phyloP scores from a whole-genome alignment of 306 rosid genomes.

The Acacia acuminata region DNA sequence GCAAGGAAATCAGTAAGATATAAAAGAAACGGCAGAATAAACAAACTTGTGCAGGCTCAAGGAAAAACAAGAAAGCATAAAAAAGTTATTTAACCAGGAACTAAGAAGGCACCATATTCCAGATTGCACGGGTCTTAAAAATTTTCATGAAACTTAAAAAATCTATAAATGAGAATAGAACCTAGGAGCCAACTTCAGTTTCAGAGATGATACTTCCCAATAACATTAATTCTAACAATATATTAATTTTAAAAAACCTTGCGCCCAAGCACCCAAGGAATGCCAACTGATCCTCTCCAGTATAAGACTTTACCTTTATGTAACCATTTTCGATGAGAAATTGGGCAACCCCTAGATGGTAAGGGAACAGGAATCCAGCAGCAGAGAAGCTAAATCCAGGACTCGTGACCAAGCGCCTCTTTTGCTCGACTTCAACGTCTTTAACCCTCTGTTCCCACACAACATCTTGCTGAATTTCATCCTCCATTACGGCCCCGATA shows the following conservation, averaged over 20 bases:
- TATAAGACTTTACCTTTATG: conserved; percentile 59
- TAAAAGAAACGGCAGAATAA: neutral
- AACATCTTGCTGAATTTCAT: conserved; percentile 66
- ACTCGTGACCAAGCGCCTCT: conserved; percentile 52
- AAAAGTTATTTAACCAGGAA: neutral
- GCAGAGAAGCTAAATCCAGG: conserved; percentile 97
- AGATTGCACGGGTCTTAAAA: neutral
- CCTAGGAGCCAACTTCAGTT: conserved; percentile 1
- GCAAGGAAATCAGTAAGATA: neutral
- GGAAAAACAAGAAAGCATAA: neutral
- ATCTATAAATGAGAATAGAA: neutral
- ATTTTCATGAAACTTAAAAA: neutral
- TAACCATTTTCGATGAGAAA: conserved; percentile 79
- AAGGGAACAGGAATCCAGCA: conserved; percentile 94
- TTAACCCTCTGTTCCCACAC: conserved; percentile 89
- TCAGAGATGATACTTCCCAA: neutral
- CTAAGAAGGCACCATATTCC: neutral
- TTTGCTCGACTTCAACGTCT: conserved; percentile 85
- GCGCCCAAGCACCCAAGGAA: neutral
- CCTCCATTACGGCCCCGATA: conserved; percentile 73
- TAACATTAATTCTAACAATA: neutral
- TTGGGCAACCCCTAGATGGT: conserved; percentile 87
- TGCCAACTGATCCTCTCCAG: neutral
- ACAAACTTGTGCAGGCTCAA: neutral
- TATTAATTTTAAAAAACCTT: neutral